phyloP scores from a whole-genome alignment of 495 filamentous ascomycete genomes.

The Hypoxylon trugodes region DNA sequence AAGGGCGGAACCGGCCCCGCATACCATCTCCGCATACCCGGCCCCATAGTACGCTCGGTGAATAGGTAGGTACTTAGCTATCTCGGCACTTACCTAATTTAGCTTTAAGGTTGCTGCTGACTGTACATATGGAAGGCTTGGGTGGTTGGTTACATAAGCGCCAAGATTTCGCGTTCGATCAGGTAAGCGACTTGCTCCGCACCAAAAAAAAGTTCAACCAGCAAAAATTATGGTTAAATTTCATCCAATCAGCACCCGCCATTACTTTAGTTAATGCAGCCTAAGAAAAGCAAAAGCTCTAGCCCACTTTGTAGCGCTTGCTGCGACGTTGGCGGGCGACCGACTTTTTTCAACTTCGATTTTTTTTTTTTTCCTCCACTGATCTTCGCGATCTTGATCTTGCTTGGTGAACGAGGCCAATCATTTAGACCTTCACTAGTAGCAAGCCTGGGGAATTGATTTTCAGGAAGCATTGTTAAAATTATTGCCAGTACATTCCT shows the following conservation, averaged over 20 bases:
- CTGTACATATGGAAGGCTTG: too few species aligned
- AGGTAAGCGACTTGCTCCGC: constrained; percentile 40
- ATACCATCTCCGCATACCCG: too few species aligned
- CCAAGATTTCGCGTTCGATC: constrained; percentile 44
- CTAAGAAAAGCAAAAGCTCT: neutral
- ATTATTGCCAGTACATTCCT: neutral
- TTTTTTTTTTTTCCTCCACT: constrained; percentile 19
- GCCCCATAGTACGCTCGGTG: too few species aligned
- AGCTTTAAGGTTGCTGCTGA: neutral
- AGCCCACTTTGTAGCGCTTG: constrained; percentile 7
- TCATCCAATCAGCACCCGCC: constrained; percentile 32
- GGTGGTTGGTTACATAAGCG: constrained; percentile 24
- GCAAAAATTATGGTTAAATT: constrained; percentile 26
- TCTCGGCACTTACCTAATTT: too few species aligned
- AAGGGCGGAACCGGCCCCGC: too few species aligned
- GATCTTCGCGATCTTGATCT: constrained; percentile 13
- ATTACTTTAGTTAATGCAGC: neutral
- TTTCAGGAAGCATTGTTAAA: neutral
- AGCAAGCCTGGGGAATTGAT: neutral
- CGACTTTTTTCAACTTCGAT: constrained; percentile 14
- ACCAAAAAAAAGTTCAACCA: constrained; percentile 40
- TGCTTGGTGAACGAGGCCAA: neutral
- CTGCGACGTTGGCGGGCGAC: constrained; percentile 15
- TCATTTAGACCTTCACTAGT: neutral
- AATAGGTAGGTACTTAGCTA: too few species aligned